Base-by-base conservation (phyloP, 768 basidiomycete genomes). In the Candolleomyces efflorescens region DNA sequence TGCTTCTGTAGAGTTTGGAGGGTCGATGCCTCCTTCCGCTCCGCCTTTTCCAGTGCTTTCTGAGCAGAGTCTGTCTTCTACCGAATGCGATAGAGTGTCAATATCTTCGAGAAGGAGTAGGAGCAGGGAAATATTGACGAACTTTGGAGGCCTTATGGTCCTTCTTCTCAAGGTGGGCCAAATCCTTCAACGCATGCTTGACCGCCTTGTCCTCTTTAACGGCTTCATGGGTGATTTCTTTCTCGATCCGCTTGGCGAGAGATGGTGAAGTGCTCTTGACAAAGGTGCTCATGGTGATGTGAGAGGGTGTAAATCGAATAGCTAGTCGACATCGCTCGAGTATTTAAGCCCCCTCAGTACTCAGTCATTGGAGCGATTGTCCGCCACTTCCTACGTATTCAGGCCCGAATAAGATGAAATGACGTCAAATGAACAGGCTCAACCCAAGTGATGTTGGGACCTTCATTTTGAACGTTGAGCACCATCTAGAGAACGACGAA, bases 131-230 rank as follows among this genome's bases (percentile, higher is more conserved):
- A 38, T 27, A 26, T n/a, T n/a, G n/a, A 17, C 27, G n/a, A 53
- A 81, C 83, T 73, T 84, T 86, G 56, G 76, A 71, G 23, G 79
- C 77, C 64, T 82, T 83, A 36, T 71, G 65, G 55, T 82, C 75
- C 13, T 69, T 67, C 72, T 86, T 85, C 65, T 88, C 84, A 7
- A 77, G 73, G 32, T 71, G 70, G 18, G 71, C 69, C 32, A 88
- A 71, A 50, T 84, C 81, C 64, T 82, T 84, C 60, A 84, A 60
- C 36, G 81, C 76, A 47, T 78, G 75, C 65, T 83, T 76, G 62
- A 88, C 67, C 32, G 69, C 69, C 48, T 70, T 75, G 54, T 81
- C 74, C 65, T 85, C 84, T 23, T 74, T 70, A 62, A 79, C 81
- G 17, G 79, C 78, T 61, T 86, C 85, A 53, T 74, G 75, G 3